Conservation (phyloP, 441 rosid genomes). For the Euphorbia schlechtendalii region DNA sequence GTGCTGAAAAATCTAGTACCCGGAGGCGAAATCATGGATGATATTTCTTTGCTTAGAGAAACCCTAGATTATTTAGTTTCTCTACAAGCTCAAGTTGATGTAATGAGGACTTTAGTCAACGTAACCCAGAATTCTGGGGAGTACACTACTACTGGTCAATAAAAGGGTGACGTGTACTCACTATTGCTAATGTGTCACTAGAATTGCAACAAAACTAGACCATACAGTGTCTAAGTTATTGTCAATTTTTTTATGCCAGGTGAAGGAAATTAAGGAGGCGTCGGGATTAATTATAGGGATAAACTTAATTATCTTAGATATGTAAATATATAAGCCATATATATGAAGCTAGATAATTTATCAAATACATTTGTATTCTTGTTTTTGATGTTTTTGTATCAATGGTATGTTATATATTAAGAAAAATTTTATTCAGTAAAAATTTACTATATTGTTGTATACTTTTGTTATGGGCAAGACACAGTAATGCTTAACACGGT, state of each 20-base stretch:
- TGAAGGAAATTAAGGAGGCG: background rate
- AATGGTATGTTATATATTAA: background rate
- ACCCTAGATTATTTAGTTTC: constrained; percentile 76
- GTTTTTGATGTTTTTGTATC: background rate
- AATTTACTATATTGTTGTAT: too few relatives aligned
- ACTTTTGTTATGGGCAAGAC: too few relatives aligned
- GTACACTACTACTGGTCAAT: too few relatives aligned
- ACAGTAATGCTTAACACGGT: too few relatives aligned
- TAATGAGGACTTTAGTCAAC: constrained; percentile 53
- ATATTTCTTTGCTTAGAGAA: constrained; percentile 52
- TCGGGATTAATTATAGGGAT: background rate
- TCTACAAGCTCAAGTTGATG: constrained; percentile 75
- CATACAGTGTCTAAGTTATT: background rate
- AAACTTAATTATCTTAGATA: background rate
- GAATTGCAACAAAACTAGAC: too few relatives aligned
- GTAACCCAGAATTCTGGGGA: constrained; percentile 2
- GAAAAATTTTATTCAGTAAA: background rate
- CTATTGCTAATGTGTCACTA: too few relatives aligned
- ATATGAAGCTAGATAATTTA: background rate
- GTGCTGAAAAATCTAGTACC: constrained; percentile 65
- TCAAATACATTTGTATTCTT: background rate
- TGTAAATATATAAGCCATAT: constrained; percentile 15
- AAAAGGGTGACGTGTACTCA: too few relatives aligned
- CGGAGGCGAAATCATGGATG: constrained; percentile 65
- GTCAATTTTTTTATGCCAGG: background rate